Base-by-base conservation (phyloP, 192 early-diverging fungal genomes). In the Coemansia sp. region DNA sequence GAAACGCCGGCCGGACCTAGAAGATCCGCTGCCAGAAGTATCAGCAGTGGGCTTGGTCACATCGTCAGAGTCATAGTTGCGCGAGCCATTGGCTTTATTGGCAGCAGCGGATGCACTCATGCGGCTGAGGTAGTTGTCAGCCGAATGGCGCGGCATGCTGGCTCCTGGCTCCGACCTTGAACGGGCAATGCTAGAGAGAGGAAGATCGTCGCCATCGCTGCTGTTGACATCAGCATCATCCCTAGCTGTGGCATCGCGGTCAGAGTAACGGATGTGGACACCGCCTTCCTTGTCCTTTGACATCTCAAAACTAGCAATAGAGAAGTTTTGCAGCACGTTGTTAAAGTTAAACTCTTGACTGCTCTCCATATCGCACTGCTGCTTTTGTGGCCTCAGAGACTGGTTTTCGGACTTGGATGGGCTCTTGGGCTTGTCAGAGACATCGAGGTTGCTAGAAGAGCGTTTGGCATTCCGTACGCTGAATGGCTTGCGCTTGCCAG, bases 121-220 rank as follows among this genome's bases (percentile, higher is more conserved):
- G 64, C 22, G 20, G 22, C n/a, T 22, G 38, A 40, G 22, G 22
- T 71, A 36, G 33, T 42, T 45, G 42, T 69, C 60, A 0, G 32
- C 64, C 10, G 70, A 61, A 42, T 57, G 64, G 30, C 64, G 59
- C 5, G 60, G 60, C 20, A 45, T 31, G 36, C 31, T 52, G 45
- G 36, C n/a, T 31, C 34, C 50, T 28, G 78, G 73, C 73, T 80
- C 78, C 0, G 78, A 80, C 48, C 25, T 66, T 12, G 78, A 80
- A 38, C 78, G 72, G 16, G 40, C 66, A 42, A 80, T 72, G 14
- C 66, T 36, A 4, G 78, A 68, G 28, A 80, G 59, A 7, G 78
- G 78, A 16, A 80, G 54, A 6, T 80, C 78, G 29, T 80, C 78
- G 38, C 63, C 69, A 29, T 75, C 78, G 56, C 64, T 75, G 54